Percentiles rank a stretch among this genome's conserved stretches.
Evolutionary conservation across 805 yeast species (phyloP).

Genomic region (Maudiozyma turicensis): DNA sequence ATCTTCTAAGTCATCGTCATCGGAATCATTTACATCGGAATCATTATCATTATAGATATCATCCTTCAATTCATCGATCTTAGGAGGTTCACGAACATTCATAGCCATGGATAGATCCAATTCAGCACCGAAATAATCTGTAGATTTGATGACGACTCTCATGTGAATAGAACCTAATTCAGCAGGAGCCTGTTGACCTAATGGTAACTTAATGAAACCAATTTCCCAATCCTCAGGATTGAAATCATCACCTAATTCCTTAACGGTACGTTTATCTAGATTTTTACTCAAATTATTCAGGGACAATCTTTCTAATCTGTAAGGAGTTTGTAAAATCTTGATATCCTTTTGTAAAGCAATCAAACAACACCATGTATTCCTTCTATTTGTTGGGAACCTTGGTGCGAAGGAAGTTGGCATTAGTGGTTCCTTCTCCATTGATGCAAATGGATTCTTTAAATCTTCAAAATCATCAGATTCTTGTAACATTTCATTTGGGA

Average conservation of each 20-base stretch:
- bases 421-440: constrained; percentile 58
- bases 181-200: constrained; percentile 71
- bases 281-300: constrained; percentile 20
- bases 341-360: constrained; percentile 68
- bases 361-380: constrained; percentile 55
- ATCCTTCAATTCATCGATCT: constrained; percentile 51
- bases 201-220: constrained; percentile 67
- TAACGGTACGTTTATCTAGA: constrained; percentile 23
- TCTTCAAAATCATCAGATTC: constrained; percentile 59
- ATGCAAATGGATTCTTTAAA: constrained; percentile 59
- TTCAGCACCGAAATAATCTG: constrained; percentile 77
- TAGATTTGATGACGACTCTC: constrained; percentile 59
- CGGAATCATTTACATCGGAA: constrained; percentile 40
- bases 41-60: constrained; percentile 41
- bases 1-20: constrained; percentile 58
- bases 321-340: constrained; percentile 63
- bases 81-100: constrained; percentile 55
- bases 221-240: constrained; percentile 36
- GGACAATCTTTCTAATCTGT: constrained; percentile 20
- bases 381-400: constrained; percentile 53
- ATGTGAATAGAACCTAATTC: constrained; percentile 55
- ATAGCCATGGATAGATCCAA: constrained; percentile 59
- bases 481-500: constrained; percentile 26
- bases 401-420: constrained; percentile 66
- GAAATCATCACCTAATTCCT: constrained; percentile 29